A percentile compares a stretch with the other conserved stretches of the same genome.
Evolutionary conservation across 805 yeast species (phyloP).

Genomic region (Saturnispora mendoncae): DNA sequence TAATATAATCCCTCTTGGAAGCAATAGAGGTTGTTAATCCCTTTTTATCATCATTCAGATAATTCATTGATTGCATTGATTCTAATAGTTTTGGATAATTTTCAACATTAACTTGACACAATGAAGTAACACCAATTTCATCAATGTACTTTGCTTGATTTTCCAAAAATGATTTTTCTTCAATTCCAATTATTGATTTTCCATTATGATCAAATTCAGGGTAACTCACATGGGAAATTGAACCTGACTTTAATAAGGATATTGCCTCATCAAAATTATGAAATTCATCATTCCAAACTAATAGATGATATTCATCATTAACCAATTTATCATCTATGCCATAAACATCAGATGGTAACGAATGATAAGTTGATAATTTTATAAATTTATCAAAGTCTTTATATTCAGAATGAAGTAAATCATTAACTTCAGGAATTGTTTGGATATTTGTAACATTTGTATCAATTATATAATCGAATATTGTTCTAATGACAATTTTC

Average conservation of each 20-base stretch:
- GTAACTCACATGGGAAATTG: constrained; percentile 1
- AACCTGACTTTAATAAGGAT: constrained; percentile 14
- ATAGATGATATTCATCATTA: constrained; percentile 33
- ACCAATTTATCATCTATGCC: constrained; percentile 25
- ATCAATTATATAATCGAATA: constrained; percentile 35
- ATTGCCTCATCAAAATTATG: constrained; percentile 41
- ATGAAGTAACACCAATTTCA: constrained; percentile 8
- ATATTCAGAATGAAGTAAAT: constrained; percentile 5
- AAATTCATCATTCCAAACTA: constrained; percentile 74
- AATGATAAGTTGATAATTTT: constrained; percentile 15
- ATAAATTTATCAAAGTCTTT: not conserved
- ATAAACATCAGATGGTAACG: constrained; percentile 28
- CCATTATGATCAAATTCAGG: constrained; percentile 9
- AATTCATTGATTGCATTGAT: constrained; percentile 5
- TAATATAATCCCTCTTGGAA: constrained; percentile 40
- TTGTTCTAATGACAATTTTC: constrained; percentile 23
- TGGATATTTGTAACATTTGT: constrained; percentile 29
- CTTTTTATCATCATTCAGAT: constrained; percentile 15
- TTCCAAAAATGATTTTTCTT: constrained; percentile 1
- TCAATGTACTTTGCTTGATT: constrained; percentile 7
- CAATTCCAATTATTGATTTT: not conserved
- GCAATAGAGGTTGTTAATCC: constrained; percentile 51
- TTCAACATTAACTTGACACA: not conserved
- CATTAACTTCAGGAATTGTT: constrained; percentile 15
- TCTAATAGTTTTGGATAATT: not conserved